Base-by-base conservation (phyloP, 2,329 filamentous ascomycete genomes). In the Venturia asperata region DNA sequence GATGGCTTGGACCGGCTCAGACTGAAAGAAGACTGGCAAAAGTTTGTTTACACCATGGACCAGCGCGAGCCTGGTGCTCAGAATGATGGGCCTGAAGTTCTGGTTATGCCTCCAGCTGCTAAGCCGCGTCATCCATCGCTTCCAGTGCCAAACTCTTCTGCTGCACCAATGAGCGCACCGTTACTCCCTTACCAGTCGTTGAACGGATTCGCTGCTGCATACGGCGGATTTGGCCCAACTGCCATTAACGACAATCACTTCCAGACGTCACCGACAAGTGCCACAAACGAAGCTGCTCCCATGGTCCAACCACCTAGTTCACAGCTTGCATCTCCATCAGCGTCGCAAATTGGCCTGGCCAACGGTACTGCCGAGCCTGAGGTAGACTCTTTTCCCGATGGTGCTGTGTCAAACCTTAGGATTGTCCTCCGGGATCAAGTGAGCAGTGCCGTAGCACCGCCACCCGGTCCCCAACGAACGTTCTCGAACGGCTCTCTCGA, bases 1-100 rank as follows among this genome's bases (percentile, higher is more conserved):
- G 91, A 97, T 73, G 87, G 88, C 41, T 79, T 87, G 62, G 91
- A 97, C 74, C 85, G 91, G 55, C 75, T 97, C 58, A 88, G 94
- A 63, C 85, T 86, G 67, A 83, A 84, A 34, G 83, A 91, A 24
- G 86, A 85, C 34, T 97, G 92, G 91, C 82, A 88, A 69, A 85
- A 87, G 69, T 52, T 52, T 52, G 24, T 52, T 13, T 52, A 52
- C 47, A 52, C 21, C 9, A 52, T 97, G 91, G 81, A 84, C 97
- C 24, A 77, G 67, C 87, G 93, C 68, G 86, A 92, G 69, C 81
- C 86, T 52, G 82, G 85, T 24, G 90, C 90, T 47, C 90, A 88
- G 73, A 89, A 89, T 70, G 83, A 88, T 21, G 92, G 92, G 10
- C 84, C 85, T n/a, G 74, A 78, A 45, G 76, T 77, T 66, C 69